Evolutionary conservation across 768 basidiomycete species (phyloP).

Genomic region (Tricholoma flavovirens): DNA sequence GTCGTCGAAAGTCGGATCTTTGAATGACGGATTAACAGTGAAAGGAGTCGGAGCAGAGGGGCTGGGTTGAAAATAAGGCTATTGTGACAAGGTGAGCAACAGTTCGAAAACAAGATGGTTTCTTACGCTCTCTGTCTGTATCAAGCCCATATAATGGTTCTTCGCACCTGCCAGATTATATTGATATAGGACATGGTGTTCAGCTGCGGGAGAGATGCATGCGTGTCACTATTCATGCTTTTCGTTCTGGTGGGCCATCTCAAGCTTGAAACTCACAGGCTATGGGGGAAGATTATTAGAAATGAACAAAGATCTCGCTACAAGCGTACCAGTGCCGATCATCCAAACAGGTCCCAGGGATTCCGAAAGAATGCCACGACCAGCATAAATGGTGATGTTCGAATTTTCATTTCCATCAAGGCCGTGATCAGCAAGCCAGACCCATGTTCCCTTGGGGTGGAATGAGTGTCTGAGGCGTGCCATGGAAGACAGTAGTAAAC

Average conservation of each 20-base stretch:
- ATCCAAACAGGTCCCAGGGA: constrained; percentile 77
- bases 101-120: background rate
- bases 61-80: constrained; percentile 69
- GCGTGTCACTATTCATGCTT: background rate
- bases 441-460: constrained; percentile 57
- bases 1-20: constrained; percentile 48
- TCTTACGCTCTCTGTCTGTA: constrained; percentile 70
- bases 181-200: constrained; percentile 67
- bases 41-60: constrained; percentile 58
- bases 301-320: background rate
- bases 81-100: background rate
- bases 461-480: background rate
- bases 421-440: constrained; percentile 81
- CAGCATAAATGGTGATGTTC: constrained; percentile 57
- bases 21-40: constrained; percentile 33
- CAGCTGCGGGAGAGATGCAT: constrained; percentile 34
- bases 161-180: constrained; percentile 57
- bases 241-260: background rate
- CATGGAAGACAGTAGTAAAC: background rate
- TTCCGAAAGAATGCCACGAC: constrained; percentile 70
- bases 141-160: constrained; percentile 67
- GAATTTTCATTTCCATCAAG: constrained; percentile 49
- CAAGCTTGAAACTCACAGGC: background rate
- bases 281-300: background rate
- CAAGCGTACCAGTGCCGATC: constrained; percentile 58